Conservation (phyloP, 257 asterid species). For the Fraxinus americana region DNA sequence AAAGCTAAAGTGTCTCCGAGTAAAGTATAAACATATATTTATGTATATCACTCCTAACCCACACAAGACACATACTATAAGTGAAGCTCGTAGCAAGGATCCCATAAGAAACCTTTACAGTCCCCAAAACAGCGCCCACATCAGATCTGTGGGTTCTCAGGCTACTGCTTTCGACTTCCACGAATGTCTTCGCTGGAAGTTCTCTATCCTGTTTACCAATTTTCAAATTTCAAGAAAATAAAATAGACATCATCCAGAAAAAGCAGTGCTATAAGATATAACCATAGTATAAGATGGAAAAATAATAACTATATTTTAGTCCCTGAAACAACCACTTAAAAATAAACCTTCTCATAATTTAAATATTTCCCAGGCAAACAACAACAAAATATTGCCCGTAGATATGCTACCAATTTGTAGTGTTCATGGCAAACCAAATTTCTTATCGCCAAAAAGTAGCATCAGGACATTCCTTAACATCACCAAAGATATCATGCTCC, state of each 20-base stretch:
- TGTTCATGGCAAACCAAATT: neutral
- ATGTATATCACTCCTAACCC: slow-evolving; percentile 12
- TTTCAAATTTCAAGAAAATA: slow-evolving; percentile 18
- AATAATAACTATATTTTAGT: neutral
- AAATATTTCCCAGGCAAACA: neutral
- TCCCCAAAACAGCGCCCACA: slow-evolving; percentile 36
- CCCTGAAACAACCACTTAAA: neutral
- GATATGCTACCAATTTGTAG: neutral
- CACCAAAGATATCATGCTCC: neutral
- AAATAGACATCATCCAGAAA: neutral
- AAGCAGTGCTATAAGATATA: neutral
- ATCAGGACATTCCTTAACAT: neutral
- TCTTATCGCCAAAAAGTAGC: neutral
- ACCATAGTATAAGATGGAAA: neutral
- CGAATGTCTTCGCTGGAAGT: slow-evolving; percentile 34
- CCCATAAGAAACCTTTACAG: slow-evolving; percentile 50
- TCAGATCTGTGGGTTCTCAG: slow-evolving; percentile 33
- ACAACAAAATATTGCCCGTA: neutral
- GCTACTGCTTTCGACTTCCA: slow-evolving; percentile 38
- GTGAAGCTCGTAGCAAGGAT: slow-evolving; percentile 18
- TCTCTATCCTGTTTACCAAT: slow-evolving; percentile 57
- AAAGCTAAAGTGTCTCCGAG: neutral
- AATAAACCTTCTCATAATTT: neutral
- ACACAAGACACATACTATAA: slow-evolving; percentile 16
- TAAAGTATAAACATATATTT: neutral